These are phyloP conservation scores for Pseudogymnoascus sp. DNA, from an alignment of 2,329 filamentous ascomycete genomes.

Conservation along the genomic window DNA sequence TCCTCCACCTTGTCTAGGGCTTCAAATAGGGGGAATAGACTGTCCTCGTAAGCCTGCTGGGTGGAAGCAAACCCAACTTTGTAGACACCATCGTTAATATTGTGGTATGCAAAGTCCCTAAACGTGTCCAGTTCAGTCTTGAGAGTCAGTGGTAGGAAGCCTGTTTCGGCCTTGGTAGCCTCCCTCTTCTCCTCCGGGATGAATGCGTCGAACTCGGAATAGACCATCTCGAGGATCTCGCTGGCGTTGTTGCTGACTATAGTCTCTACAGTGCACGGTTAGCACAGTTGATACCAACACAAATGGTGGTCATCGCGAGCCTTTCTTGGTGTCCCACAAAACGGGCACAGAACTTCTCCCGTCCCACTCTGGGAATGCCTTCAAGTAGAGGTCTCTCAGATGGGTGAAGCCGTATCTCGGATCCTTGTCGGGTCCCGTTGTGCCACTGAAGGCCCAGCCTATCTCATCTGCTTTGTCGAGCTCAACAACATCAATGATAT, in stretches of 20 bases:
- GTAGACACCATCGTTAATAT: conserved; percentile 42
- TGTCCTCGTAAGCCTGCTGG: conserved; percentile 57
- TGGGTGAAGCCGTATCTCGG: conserved; percentile 43
- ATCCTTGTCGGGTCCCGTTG: background rate
- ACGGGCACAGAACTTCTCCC: conserved; percentile 69
- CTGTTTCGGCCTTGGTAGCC: conserved; percentile 19
- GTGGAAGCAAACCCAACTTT: conserved; percentile 56
- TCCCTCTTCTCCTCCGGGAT: background rate
- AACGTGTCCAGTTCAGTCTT: conserved; percentile 55
- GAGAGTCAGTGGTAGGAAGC: conserved; percentile 60
- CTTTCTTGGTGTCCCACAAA: conserved; percentile 56
- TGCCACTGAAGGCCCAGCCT: background rate
- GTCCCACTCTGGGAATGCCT: conserved; percentile 46
- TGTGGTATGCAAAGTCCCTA: conserved; percentile 58
- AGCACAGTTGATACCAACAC: background rate
- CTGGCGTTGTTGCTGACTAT: conserved; percentile 73
- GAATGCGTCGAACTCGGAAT: conserved; percentile 36
- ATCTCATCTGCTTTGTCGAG: background rate
- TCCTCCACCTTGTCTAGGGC: conserved; percentile 56
- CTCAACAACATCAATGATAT: conserved; percentile 49
- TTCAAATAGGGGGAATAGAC: conserved; percentile 50
- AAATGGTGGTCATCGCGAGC: background rate
- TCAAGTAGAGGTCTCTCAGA: conserved; percentile 59
- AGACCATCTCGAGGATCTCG: conserved; percentile 74
- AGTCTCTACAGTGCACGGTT: conserved; percentile 28